These are phyloP conservation scores for Pseudogymnoascus pannorum DNA, from an alignment of 2,329 filamentous ascomycete genomes.

Conservation along the genomic window DNA sequence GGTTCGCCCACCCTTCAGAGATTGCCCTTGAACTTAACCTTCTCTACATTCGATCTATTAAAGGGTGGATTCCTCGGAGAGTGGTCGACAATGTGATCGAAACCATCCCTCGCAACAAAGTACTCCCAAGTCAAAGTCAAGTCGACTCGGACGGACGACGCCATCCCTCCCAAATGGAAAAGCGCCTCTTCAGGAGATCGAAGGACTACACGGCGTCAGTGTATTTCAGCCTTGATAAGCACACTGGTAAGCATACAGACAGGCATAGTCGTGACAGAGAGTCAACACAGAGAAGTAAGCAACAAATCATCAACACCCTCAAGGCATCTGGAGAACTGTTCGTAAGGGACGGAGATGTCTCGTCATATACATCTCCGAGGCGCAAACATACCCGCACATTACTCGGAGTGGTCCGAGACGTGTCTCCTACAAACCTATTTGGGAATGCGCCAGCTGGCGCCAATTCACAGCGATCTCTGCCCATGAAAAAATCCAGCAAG, in stretches of 20 bases:
- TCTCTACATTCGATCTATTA: conserved; percentile 20
- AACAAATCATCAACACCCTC: background rate
- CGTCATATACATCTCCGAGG: background rate
- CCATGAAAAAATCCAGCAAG: background rate
- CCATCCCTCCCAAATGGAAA: background rate
- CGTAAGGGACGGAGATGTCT: background rate
- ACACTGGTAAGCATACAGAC: background rate
- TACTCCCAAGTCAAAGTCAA: background rate
- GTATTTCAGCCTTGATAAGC: conserved; percentile 24
- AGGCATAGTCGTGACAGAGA: background rate
- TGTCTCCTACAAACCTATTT: background rate
- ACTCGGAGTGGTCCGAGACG: background rate
- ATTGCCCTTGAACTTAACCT: conserved; percentile 22
- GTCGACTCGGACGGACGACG: background rate
- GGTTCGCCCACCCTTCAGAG: conserved; percentile 28
- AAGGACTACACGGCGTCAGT: conserved; percentile 22
- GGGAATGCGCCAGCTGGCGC: background rate
- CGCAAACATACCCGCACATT: background rate
- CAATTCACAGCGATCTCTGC: background rate
- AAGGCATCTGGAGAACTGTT: background rate
- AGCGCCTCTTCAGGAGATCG: conserved; percentile 5
- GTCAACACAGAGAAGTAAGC: background rate
- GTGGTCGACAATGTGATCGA: conserved; percentile 19
- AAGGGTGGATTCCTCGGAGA: conserved; percentile 24
- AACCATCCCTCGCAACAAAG: conserved; percentile 14